These are phyloP conservation scores for Trametes cingulata DNA, from an alignment of 768 basidiomycete species.

Conservation along the genomic window DNA sequence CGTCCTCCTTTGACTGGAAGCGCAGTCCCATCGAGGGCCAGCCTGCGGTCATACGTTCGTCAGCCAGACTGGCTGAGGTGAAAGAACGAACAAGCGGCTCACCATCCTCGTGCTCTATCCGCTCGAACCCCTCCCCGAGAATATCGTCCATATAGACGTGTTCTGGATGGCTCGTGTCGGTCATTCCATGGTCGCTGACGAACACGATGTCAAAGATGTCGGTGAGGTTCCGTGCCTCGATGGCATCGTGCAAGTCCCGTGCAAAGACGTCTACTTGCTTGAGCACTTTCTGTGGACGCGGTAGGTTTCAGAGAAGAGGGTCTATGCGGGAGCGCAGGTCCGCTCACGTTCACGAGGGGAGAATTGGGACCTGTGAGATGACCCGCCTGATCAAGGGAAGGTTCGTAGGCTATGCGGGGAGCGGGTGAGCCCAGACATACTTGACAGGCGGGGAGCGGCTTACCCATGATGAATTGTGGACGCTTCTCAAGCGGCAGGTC, in stretches of 20 bases:
- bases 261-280: constrained; percentile 72
- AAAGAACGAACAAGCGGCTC: background rate
- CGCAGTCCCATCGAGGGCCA: constrained; percentile 91
- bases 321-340: background rate
- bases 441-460: constrained; percentile 20
- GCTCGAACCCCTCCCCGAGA: constrained; percentile 58
- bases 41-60: constrained; percentile 38
- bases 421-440: background rate
- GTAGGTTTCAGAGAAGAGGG: background rate
- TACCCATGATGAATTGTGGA: constrained; percentile 78
- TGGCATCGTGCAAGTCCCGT: constrained; percentile 59
- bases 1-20: constrained; percentile 61
- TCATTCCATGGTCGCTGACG: constrained; percentile 93
- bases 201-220: constrained; percentile 87
- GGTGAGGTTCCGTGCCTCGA: constrained; percentile 72
- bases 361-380: constrained; percentile 73
- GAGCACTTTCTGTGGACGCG: constrained; percentile 55
- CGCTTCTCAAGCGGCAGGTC: constrained; percentile 70
- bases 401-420: constrained; percentile 66
- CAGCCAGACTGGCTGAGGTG: background rate
- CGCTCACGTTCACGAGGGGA: constrained; percentile 64
- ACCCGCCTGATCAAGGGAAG: constrained; percentile 84
- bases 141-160: constrained; percentile 82
- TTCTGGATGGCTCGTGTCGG: constrained; percentile 78
- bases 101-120: constrained; percentile 76